Conservation (phyloP, 306 rosid genomes). For the Cucurbita moschata region DNA sequence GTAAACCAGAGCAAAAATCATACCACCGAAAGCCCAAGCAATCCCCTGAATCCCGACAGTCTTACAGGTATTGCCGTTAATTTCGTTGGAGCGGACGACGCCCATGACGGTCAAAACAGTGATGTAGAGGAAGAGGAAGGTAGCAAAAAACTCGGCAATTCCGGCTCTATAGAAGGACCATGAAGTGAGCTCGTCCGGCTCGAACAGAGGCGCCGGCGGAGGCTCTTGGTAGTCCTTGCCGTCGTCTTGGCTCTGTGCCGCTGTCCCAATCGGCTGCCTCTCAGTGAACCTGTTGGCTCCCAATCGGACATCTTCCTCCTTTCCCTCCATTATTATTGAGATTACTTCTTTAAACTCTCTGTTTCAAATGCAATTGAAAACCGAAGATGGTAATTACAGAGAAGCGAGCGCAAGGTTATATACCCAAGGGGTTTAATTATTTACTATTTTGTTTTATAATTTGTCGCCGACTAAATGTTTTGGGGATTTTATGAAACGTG, state of each 20-base stretch:
- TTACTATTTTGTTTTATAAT: no score
- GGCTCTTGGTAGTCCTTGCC: slow-evolving; percentile 69
- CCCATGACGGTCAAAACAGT: slow-evolving; percentile 48
- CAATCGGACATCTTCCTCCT: slow-evolving; percentile 65
- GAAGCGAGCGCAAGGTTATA: no score
- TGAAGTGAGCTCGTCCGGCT: slow-evolving; percentile 59
- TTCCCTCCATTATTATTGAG: slow-evolving; percentile 41
- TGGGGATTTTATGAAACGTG: no score
- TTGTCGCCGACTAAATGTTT: no score
- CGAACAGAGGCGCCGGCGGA: slow-evolving; percentile 56
- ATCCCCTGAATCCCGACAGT: slow-evolving; percentile 57
- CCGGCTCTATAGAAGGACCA: slow-evolving; percentile 60
- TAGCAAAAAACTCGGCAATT: slow-evolving; percentile 46
- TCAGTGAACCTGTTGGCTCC: slow-evolving; percentile 86
- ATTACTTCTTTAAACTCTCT: not conserved
- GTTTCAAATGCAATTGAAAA: not conserved
- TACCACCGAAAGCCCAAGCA: slow-evolving; percentile 90
- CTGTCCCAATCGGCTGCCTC: slow-evolving; percentile 58
- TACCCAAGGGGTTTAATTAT: no score
- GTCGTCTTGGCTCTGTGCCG: slow-evolving; percentile 58
- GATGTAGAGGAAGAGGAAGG: slow-evolving; percentile 40
- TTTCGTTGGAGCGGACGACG: not conserved
- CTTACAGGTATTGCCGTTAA: slow-evolving; percentile 14
- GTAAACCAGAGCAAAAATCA: slow-evolving; percentile 86
- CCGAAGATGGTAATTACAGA: not conserved